A percentile compares a stretch with the other conserved stretches of the same genome.
These are phyloP conservation scores for Boletus rubropictus DNA, from an alignment of 768 basidiomycete genomes.

Conservation along the genomic window DNA sequence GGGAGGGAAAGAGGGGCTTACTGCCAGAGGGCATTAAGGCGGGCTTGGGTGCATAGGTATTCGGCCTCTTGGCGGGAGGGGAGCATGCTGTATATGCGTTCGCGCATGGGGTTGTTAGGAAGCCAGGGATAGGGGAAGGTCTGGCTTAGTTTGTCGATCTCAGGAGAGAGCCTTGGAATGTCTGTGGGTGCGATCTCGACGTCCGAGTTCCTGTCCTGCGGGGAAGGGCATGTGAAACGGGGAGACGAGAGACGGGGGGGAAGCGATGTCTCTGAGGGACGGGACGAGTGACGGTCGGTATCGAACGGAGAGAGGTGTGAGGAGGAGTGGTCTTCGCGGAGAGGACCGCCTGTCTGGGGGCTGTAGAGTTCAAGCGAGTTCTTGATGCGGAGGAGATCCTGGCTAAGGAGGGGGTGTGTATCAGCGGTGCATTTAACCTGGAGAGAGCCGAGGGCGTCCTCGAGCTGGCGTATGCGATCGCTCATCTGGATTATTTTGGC, in stretches of 20 bases:
- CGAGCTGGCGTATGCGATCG: constrained; percentile 59
- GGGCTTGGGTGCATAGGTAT: constrained; percentile 56
- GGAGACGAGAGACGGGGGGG: background rate
- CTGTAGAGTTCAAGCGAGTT: constrained; percentile 61
- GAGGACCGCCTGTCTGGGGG: constrained; percentile 22
- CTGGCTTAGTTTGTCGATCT: constrained; percentile 47
- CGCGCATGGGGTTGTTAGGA: constrained; percentile 56
- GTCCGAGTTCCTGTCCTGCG: constrained; percentile 25
- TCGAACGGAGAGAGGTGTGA: constrained; percentile 7
- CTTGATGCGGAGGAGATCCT: constrained; percentile 59
- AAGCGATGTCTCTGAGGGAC: constrained; percentile 22
- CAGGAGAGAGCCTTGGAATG: constrained; percentile 23
- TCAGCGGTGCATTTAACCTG: constrained; percentile 38
- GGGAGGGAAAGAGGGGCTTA: constrained; percentile 32
- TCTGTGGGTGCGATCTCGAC: constrained; percentile 19
- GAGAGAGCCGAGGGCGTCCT: constrained; percentile 48
- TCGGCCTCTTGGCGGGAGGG: constrained; percentile 55
- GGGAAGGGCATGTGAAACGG: background rate
- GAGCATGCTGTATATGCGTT: constrained; percentile 57
- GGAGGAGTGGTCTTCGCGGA: constrained; percentile 14
- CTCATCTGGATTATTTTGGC: constrained; percentile 56
- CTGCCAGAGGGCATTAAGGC: constrained; percentile 70
- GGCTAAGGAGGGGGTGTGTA: constrained; percentile 49
- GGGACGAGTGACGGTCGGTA: constrained; percentile 9
- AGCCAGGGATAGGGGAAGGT: constrained; percentile 69